Evolutionary conservation across 2,329 filamentous ascomycete species (phyloP).

Genomic region (Aspergillus ochraceoroseus): DNA sequence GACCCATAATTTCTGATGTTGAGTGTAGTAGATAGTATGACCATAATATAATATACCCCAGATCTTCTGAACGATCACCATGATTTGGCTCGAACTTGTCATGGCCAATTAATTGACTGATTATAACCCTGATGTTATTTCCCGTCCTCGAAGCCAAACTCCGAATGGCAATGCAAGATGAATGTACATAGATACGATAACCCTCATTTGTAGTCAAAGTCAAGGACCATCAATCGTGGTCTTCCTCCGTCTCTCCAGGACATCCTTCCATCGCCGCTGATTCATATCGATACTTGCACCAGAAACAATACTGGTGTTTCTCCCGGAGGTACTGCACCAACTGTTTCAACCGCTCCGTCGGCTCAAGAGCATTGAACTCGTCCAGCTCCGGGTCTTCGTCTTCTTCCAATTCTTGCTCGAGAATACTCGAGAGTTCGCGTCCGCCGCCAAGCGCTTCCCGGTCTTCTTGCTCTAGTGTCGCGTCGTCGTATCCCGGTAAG

Average conservation of each 20-base stretch:
- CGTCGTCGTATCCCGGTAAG: constrained; percentile 63
- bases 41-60: no score
- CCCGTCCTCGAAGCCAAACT: no score
- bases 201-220: no score
- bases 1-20: constrained; percentile 1
- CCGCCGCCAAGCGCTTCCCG: constrained; percentile 61
- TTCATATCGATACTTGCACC: constrained; percentile 83
- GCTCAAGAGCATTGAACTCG: constrained; percentile 66
- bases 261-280: constrained; percentile 74
- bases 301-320: constrained; percentile 81
- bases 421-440: constrained; percentile 37
- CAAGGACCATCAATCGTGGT: constrained; percentile 67
- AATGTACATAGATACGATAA: no score
- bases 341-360: constrained; percentile 60
- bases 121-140: no score
- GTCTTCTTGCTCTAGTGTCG: constrained; percentile 68
- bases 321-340: constrained; percentile 66
- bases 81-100: no score
- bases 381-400: constrained; percentile 78
- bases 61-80: no score
- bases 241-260: constrained; percentile 80
- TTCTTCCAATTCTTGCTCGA: constrained; percentile 58
- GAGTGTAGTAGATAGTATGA: constrained; percentile 8
- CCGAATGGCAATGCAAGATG: no score
- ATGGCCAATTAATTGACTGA: no score